Evolutionary conservation across 2,329 filamentous ascomycete species (phyloP).

Genomic region (Phialophora verrucosa): DNA sequence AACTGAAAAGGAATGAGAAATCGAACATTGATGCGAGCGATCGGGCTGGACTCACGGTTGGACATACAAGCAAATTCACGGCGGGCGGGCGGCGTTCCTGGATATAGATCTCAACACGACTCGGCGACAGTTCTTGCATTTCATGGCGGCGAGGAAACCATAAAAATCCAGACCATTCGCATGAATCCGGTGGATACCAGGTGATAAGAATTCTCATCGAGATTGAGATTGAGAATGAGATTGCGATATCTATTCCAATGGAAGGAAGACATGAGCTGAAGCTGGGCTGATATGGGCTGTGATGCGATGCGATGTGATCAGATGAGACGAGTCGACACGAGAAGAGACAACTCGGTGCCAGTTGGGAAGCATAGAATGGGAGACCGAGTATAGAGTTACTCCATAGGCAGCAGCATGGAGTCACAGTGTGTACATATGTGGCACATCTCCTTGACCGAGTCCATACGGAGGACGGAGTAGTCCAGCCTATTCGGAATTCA

Average conservation of each 20-base stretch:
- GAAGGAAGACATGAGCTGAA: not conserved
- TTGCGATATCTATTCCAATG: not conserved
- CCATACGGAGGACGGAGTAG: no score
- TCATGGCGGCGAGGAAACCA: not conserved
- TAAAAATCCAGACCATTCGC: not conserved
- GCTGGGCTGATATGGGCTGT: not conserved
- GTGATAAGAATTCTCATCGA: not conserved
- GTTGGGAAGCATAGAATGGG: not conserved
- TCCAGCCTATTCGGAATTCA: no score
- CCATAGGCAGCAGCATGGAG: not conserved
- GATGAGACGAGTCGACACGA: not conserved
- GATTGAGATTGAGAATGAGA: not conserved
- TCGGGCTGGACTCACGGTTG: not conserved
- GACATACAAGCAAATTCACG: constrained; percentile 1
- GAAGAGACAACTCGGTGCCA: not conserved
- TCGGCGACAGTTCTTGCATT: not conserved
- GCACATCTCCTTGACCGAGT: no score
- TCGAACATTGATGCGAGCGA: constrained; percentile 3
- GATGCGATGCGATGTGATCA: not conserved
- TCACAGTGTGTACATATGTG: no score
- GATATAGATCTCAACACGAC: constrained; percentile 3
- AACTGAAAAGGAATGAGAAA: constrained; percentile 2
- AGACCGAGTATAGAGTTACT: not conserved
- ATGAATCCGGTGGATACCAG: not conserved
- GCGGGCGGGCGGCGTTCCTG: not conserved